Base-by-base conservation (phyloP, 2,329 filamentous ascomycete genomes). In the Coniosporium uncinatum region DNA sequence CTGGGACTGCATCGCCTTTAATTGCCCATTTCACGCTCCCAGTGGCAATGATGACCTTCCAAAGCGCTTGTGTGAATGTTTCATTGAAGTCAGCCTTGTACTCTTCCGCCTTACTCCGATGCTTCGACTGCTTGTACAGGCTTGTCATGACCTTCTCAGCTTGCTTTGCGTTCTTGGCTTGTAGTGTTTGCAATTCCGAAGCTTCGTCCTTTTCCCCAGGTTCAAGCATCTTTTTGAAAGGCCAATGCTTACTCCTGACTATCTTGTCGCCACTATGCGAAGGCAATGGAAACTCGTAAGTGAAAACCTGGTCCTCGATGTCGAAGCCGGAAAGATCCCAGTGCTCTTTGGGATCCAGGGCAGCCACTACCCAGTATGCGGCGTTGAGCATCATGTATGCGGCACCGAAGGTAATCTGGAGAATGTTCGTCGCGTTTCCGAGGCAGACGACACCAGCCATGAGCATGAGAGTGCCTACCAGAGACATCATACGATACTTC, bases 371-470 rank as follows among this genome's bases (percentile, higher is more conserved):
- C 71, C 71, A 75, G 49, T 75, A 72, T 6, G 60, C 60, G 2
- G 68, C 62, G 40, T 71, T 71, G 29, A 73, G 64, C 13, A 72
- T 50, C 57, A 74, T 67, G 49, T 71, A 75, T 0, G 68, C 62
- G 2, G 57, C 69, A 0, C 68, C 71, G 64, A 70, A 75, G 2
- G 63, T 67, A 24, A 71, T 63, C 46, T 75, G 71, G 0, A 66
- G 55, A 33, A 67, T 56, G 11, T 70, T 64, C 19, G 62, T 63
- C 3, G 71, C 64, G 42, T 74, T 75, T 46, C 68, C 70, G 3
- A 75, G 63, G 33, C 61, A 64, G 33, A 75, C 70, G 47, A 75
- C 69, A 13, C 71, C 70, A 29, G 69, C 59, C 71, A 75, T 75
- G 37, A 75, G 63, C 55, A 75, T 59, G 36, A 73, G 54, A 5